Evolutionary conservation across 177 flowering plant species (phyloP), one percentile per base, ranked within the genome.

Genomic region (Vitis hybrid): DNA sequence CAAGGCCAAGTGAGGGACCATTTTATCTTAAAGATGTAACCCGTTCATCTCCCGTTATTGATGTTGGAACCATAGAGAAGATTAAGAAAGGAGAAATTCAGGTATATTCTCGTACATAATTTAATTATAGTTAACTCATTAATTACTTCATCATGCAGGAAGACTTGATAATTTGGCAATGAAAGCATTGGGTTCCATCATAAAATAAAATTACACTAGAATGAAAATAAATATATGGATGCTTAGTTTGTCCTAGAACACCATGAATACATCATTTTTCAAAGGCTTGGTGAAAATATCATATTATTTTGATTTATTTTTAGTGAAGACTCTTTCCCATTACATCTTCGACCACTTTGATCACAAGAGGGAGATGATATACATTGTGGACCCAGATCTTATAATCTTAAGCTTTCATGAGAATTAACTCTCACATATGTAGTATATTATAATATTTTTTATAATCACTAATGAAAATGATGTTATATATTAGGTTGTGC

Each of bases 31-130:
- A 88, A 73, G 74, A 15, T 0, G 63, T 50, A 12, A 63, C 73
- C 1, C 88, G 87, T 2, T 75, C 77, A 64, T 71, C 83, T 30
- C 84, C 88, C 0, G 77, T 87, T 2, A 58, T 90, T 11, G 90
- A 88, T 68, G 88, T 83, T 5, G 94, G 92, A 30, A 82, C 94
- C 1, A 3, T 82, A 0, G 7, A 58, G 4, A 86, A 74, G 65
- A 86, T 90, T 41, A 69, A 69, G 21, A 11, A 66, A 9, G 79
- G 81, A 11, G 66, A 77, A 8, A 84, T 86, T 12, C 65, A 79
- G 81, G 87, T 83, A 68, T 15, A 5, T 21, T 17, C 4, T 12
- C 18, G 18, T 15, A 13, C 57, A 48, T 20, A 24, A 41, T 41
- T 54, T 15, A 21, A n/a, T 17, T 35, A 9, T 58, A 9, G 14